Percentiles rank a stretch among this genome's conserved stretches.
Evolutionary conservation across 2,329 filamentous ascomycete genomes (phyloP).

Genomic region (Emmonsia crescens): DNA sequence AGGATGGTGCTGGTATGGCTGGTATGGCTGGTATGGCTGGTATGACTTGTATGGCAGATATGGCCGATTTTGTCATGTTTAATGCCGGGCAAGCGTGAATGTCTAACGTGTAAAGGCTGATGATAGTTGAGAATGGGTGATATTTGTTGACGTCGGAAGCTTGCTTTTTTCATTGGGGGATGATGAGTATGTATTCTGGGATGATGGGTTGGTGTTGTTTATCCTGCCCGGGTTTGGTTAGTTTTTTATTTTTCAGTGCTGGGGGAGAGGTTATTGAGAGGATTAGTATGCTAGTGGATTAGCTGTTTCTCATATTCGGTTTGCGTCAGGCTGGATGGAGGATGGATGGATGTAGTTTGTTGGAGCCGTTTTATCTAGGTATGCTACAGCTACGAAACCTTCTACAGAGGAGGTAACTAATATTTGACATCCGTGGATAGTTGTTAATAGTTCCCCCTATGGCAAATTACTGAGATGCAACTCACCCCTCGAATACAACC

Average conservation of each 20-base stretch:
- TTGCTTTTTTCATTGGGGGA: neutral
- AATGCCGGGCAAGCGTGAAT: neutral
- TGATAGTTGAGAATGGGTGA: neutral
- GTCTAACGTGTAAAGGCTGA: neutral
- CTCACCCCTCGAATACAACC: too few species aligned
- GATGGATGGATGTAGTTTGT: too few species aligned
- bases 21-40: neutral
- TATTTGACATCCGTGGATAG: too few species aligned
- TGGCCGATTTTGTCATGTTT: neutral
- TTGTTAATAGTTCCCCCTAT: too few species aligned
- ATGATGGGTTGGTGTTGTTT: neutral
- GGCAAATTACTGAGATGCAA: too few species aligned
- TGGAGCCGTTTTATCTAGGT: neutral
- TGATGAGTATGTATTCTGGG: too few species aligned
- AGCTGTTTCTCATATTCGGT: neutral
- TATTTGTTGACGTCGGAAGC: neutral
- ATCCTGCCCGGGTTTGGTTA: neutral
- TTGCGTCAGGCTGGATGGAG: neutral
- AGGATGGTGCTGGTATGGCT: neutral
- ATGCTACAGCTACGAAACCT: too few species aligned
- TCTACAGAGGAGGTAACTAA: too few species aligned
- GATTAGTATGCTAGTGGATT: neutral
- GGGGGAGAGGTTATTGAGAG: neutral
- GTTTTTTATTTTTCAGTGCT: neutral
- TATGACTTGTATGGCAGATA: neutral